phyloP scores from a whole-genome alignment of 2,329 filamentous ascomycete genomes.

The Alternaria hordeiaustralica region DNA sequence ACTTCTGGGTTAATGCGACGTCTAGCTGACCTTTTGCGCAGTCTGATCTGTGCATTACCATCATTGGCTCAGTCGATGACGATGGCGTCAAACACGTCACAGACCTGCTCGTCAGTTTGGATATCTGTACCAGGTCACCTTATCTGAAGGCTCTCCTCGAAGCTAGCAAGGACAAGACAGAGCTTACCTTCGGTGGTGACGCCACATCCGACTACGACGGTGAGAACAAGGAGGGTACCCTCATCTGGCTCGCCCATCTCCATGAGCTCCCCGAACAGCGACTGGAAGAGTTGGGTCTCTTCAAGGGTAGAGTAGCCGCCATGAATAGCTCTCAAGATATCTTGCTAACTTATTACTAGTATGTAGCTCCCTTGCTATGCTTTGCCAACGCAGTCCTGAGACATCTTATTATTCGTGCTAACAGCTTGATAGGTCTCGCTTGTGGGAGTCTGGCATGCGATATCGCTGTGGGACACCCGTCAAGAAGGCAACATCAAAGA shows the following conservation, averaged over 20 bases:
- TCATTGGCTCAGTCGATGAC: conserved; percentile 8
- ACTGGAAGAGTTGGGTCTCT: conserved; percentile 16
- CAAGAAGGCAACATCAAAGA: conserved; percentile 9
- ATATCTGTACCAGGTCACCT: conserved; percentile 8
- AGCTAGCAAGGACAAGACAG: conserved; percentile 3
- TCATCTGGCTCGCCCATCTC: conserved; percentile 19
- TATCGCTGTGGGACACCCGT: conserved; percentile 7
- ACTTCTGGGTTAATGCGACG: not conserved
- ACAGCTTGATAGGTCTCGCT: conserved; percentile 7
- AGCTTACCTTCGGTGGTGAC: conserved; percentile 17
- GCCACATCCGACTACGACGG: conserved; percentile 9
- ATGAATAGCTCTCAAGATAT: no score
- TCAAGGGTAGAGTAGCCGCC: not conserved
- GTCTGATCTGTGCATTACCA: conserved; percentile 14
- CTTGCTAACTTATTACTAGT: no score
- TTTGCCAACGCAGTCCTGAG: no score
- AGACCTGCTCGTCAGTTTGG: conserved; percentile 10
- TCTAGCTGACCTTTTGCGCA: not conserved
- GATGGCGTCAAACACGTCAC: conserved; percentile 17
- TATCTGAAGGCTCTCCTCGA: conserved; percentile 12
- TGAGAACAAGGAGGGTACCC: conserved; percentile 13
- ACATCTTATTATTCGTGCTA: no score
- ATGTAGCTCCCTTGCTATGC: no score
- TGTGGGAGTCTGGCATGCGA: conserved; percentile 17
- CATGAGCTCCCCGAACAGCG: conserved; percentile 14